Evolutionary conservation across 2,329 filamentous ascomycete genomes (phyloP).

Genomic region (Chaetomiaceae sp.): DNA sequence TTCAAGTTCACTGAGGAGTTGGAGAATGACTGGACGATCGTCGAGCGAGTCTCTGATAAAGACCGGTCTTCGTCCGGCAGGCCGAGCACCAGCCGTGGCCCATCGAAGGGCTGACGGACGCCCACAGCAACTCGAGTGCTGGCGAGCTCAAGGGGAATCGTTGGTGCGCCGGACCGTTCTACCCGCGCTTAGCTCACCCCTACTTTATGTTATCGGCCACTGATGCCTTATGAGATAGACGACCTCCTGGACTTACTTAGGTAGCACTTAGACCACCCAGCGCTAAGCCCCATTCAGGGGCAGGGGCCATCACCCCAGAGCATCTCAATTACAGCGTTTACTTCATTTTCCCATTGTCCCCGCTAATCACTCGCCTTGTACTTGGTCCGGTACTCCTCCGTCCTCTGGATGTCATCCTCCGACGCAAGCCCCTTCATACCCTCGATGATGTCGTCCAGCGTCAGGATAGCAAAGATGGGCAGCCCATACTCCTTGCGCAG

Average conservation of each 20-base stretch:
- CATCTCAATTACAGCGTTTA: background rate
- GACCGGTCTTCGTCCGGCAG: background rate
- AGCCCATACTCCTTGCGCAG: constrained; percentile 78
- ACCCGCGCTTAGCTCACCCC: background rate
- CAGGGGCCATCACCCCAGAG: background rate
- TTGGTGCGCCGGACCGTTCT: background rate
- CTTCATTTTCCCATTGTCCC: background rate
- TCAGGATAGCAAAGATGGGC: constrained; percentile 78
- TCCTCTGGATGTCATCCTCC: constrained; percentile 58
- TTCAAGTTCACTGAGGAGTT: background rate
- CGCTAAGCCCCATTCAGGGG: background rate
- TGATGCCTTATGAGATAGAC: background rate
- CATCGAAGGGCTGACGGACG: background rate
- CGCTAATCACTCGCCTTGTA: constrained; percentile 57
- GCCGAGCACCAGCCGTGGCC: background rate
- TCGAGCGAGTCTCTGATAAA: background rate
- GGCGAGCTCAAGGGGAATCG: no score
- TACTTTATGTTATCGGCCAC: background rate
- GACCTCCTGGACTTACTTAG: background rate
- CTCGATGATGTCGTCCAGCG: constrained; percentile 75
- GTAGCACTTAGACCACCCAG: background rate
- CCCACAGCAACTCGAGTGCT: background rate
- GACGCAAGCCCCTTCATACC: constrained; percentile 60
- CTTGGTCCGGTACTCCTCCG: constrained; percentile 68
- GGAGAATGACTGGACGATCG: background rate